Evolutionary conservation across 768 basidiomycete genomes (phyloP).

Genomic region (Calvatia gigantea): DNA sequence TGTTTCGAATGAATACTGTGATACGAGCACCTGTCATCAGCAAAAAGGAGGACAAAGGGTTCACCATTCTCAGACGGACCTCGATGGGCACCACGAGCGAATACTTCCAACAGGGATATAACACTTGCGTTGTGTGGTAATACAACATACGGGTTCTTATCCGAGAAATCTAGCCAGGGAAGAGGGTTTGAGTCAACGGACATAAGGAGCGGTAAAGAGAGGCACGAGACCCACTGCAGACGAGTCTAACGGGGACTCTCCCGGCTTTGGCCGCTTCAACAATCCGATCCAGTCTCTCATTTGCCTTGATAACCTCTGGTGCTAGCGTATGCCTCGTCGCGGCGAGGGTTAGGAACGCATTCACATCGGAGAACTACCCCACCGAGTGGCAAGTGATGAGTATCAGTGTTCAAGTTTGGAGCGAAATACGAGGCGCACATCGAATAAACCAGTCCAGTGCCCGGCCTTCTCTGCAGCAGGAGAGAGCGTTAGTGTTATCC

Average conservation of each 20-base stretch:
- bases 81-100: slow-evolving; percentile 71
- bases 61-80: slow-evolving; percentile 35
- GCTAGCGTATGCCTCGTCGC: slow-evolving; percentile 71
- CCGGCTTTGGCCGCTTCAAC: slow-evolving; percentile 73
- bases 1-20: slow-evolving; percentile 1
- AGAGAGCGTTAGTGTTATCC: slow-evolving; percentile 10
- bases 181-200: not conserved
- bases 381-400: not conserved
- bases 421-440: slow-evolving; percentile 44
- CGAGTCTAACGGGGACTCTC: slow-evolving; percentile 67
- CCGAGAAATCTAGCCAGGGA: slow-evolving; percentile 62
- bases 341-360: slow-evolving; percentile 82
- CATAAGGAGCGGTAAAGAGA: not conserved
- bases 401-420: slow-evolving; percentile 2
- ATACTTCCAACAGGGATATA: slow-evolving; percentile 58
- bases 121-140: slow-evolving; percentile 62
- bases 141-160: slow-evolving; percentile 75
- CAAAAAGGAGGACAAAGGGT: not conserved
- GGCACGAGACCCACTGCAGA: slow-evolving; percentile 57
- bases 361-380: slow-evolving; percentile 75
- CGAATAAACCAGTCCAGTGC: slow-evolving; percentile 61
- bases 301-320: slow-evolving; percentile 55
- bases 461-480: slow-evolving; percentile 21
- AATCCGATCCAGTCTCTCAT: slow-evolving; percentile 63
- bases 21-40: not conserved